Conservation (phyloP, 352 stramenopile species). For the Globisporangium barbulae region DNA sequence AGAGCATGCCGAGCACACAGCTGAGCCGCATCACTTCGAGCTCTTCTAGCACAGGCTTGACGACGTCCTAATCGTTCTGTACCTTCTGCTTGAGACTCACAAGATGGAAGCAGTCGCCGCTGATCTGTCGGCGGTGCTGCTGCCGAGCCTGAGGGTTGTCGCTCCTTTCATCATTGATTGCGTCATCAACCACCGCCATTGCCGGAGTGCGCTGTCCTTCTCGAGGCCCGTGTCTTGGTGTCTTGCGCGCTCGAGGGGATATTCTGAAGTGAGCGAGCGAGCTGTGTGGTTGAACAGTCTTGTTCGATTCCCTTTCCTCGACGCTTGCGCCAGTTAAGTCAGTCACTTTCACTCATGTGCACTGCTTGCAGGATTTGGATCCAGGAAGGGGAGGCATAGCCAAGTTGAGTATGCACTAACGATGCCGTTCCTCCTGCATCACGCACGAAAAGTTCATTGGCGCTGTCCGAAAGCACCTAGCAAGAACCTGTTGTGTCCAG, state of each 20-base stretch:
- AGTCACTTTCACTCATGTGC: neutral
- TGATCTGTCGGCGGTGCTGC: neutral
- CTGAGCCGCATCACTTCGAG: constrained; percentile 63
- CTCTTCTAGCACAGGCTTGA: constrained; percentile 67
- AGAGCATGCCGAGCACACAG: constrained; percentile 45
- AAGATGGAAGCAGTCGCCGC: constrained; percentile 42
- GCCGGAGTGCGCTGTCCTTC: neutral
- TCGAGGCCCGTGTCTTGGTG: neutral
- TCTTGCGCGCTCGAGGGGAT: neutral
- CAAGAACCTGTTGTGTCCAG: too few relatives aligned
- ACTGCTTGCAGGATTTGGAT: neutral
- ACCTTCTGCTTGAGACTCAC: constrained; percentile 40
- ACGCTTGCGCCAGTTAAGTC: neutral
- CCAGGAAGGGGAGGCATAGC: neutral
- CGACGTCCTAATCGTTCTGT: constrained; percentile 57
- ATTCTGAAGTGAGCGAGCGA: neutral
- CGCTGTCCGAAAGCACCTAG: too few relatives aligned
- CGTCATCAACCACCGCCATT: neutral
- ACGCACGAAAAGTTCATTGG: too few relatives aligned
- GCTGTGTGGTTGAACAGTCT: neutral
- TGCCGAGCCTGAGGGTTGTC: neutral
- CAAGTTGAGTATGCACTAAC: neutral
- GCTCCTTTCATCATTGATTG: neutral
- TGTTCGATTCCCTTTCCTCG: neutral
- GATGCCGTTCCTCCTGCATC: too few relatives aligned